Percentiles rank a stretch among this genome's conserved stretches.
These are phyloP conservation scores for Paralagenidium karlingii DNA, from an alignment of 352 stramenopile species.

Conservation along the genomic window DNA sequence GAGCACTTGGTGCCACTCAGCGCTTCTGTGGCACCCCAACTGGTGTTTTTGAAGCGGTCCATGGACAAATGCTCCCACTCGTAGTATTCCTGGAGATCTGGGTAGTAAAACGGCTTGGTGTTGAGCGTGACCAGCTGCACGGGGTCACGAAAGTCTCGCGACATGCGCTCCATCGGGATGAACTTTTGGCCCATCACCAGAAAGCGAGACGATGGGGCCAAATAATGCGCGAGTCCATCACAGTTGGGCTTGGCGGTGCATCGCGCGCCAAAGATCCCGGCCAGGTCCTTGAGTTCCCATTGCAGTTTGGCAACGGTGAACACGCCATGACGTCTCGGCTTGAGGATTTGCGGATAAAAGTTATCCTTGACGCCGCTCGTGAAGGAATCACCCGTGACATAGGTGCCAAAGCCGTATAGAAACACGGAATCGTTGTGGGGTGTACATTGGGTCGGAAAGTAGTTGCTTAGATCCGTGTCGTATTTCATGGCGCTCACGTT, in stretches of 20 bases:
- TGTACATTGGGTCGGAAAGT: constrained; percentile 1
- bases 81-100: constrained; percentile 4
- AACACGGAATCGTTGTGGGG: constrained; percentile 3
- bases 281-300: constrained; percentile 17
- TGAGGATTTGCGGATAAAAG: constrained; percentile 8
- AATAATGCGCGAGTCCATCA: constrained; percentile 12
- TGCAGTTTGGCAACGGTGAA: constrained; percentile 20
- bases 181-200: constrained; percentile 2
- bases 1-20: constrained; percentile 19
- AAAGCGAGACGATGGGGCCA: constrained; percentile 2
- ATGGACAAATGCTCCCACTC: constrained; percentile 19
- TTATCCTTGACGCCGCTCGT: neutral
- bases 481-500: neutral
- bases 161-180: constrained; percentile 8
- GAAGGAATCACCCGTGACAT: constrained; percentile 4
- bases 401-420: constrained; percentile 6
- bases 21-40: too few species aligned
- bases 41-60: constrained; percentile 1
- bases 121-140: constrained; percentile 13
- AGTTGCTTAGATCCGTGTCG: constrained; percentile 4
- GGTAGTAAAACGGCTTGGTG: neutral
- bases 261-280: constrained; percentile 13
- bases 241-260: constrained; percentile 9
- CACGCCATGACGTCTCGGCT: constrained; percentile 15
- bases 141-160: constrained; percentile 8